phyloP scores from a whole-genome alignment of 169 alveolate species.

The Plasmodium gaboni region DNA sequence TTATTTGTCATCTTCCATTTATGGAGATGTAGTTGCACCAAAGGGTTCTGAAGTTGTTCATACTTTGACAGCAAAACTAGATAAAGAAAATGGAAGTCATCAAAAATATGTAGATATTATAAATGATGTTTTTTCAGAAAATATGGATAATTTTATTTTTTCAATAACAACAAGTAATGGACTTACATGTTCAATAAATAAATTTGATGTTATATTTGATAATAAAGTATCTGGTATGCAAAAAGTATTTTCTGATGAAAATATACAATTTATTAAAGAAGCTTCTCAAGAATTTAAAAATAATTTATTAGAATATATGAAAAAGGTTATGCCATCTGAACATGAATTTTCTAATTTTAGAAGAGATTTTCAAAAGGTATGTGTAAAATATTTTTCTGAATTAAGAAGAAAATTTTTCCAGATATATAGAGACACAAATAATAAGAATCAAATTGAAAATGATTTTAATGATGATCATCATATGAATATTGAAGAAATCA shows the following conservation, averaged over 20 bases:
- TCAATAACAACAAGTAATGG: constrained; percentile 1
- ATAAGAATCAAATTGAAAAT: not conserved
- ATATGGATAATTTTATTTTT: constrained; percentile 1
- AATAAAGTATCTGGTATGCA: not conserved
- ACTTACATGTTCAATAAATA: constrained; percentile 17
- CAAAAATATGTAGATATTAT: not conserved
- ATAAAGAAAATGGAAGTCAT: constrained; percentile 9
- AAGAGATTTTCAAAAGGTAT: constrained; percentile 4
- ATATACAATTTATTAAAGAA: constrained; percentile 11
- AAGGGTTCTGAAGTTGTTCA: not conserved
- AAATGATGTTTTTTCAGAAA: constrained; percentile 13
- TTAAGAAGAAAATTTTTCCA: constrained; percentile 32
- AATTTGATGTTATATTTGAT: constrained; percentile 19
- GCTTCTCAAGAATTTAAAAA: constrained; percentile 26
- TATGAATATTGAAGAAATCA: not conserved
- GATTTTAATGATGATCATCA: not conserved
- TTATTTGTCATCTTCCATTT: constrained; percentile 1
- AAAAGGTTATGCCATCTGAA: too few species aligned
- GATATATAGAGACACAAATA: constrained; percentile 2
- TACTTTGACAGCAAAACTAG: constrained; percentile 6
- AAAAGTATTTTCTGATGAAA: constrained; percentile 4
- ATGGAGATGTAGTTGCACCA: not conserved
- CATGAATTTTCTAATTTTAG: not conserved
- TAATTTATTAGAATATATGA: not conserved
- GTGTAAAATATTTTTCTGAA: not conserved